Evolutionary conservation across 2,329 filamentous ascomycete species (phyloP), one percentile per base, ranked within the genome.

Genomic region (Elsinoe fawcettii): DNA sequence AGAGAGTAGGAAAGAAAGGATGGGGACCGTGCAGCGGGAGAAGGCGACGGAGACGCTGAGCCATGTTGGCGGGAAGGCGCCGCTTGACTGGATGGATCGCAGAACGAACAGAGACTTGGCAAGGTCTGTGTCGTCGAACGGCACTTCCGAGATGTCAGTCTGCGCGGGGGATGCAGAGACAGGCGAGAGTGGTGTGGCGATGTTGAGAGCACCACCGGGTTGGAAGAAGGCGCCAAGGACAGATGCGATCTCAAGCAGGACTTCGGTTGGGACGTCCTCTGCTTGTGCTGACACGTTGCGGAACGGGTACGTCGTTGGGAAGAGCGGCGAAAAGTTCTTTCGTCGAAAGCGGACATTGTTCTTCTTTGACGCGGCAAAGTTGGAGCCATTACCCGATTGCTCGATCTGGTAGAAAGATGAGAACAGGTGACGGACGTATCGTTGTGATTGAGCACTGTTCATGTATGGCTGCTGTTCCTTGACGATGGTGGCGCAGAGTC

Each of bases 251-350:
- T 99, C 93, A 23, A 96, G 81, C 59, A 97, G 77, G 0, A 86
- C 83, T 70, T 99, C 93, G 62, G 97, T 91, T 3, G 70, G 65
- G 9, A 65, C 63, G 11, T 64, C 60, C 23, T 76, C 72, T 39
- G 70, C 79, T 4, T 81, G 77, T 12, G 89, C 82, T 0, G 81
- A 72, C 64, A 87, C 88, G 51, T 82, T 80, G 1, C 89, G 88
- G 69, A 99, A 97, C 0, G 93, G 93, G 69, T 96, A 97, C 0
- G 86, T 79, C 14, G 86, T 87, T 5, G 93, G 92, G 67, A 99
- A 99, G 0, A 97, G 80, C 16, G 97, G 79, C 2, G 91, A 96
- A 43, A 97, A 81, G 16, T 44, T 58, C 46, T 59, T 61, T 12
- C 55, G 30, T 22, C 46, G 46, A 14, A 51, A 39, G 16, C 34